phyloP scores from a whole-genome alignment of 2,329 filamentous ascomycete species.

The Botrytis aclada region DNA sequence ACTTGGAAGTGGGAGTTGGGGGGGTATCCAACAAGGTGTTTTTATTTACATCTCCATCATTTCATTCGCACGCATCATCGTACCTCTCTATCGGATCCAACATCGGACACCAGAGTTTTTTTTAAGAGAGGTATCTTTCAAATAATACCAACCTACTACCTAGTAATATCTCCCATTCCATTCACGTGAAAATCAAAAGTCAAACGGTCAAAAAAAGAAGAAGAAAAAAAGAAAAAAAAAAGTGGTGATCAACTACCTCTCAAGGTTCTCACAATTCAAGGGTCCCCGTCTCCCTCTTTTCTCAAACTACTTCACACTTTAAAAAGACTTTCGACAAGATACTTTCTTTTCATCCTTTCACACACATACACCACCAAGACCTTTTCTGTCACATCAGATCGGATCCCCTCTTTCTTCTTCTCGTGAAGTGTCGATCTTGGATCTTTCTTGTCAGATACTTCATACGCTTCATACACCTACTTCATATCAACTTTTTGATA shows the following conservation, averaged over 20 bases:
- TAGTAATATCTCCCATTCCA: neutral
- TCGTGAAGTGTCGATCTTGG: neutral
- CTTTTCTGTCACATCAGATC: neutral
- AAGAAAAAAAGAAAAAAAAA: neutral
- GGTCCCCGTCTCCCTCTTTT: neutral
- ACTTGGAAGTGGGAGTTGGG: neutral
- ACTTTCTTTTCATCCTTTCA: neutral
- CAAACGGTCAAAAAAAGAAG: neutral
- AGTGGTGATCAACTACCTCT: neutral
- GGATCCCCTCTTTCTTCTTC: neutral
- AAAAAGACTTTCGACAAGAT: neutral
- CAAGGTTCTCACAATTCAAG: neutral
- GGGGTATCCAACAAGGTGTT: conserved; percentile 11
- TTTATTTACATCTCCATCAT: neutral
- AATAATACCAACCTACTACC: neutral
- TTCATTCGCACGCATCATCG: neutral
- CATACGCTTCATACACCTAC: neutral
- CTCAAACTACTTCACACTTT: neutral
- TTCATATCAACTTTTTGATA: neutral
- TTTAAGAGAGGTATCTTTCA: neutral
- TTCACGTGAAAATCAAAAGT: neutral
- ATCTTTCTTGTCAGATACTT: neutral
- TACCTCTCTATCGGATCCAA: neutral
- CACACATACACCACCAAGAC: neutral
- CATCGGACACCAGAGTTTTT: neutral